A percentile compares a stretch with the other conserved stretches of the same genome.
Conservation (phyloP, 169 alveolate species). For the Eimeria maxima region DNA sequence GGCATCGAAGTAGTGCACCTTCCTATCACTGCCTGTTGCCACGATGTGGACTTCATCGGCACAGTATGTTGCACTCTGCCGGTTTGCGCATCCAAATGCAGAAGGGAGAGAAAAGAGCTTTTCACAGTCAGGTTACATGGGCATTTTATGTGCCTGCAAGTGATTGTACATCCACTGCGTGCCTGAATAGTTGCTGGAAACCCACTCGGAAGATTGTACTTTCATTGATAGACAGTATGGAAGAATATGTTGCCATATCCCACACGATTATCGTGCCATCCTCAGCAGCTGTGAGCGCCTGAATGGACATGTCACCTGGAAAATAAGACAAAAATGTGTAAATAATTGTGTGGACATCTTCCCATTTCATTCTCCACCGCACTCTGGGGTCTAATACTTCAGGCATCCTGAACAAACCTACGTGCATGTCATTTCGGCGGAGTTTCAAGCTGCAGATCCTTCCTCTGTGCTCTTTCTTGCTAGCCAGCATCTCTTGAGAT, state of each 20-base stretch:
- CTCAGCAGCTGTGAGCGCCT: constrained; percentile 95
- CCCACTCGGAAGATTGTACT: constrained; percentile 78
- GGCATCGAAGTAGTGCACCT: constrained; percentile 93
- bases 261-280: constrained; percentile 97
- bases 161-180: background rate
- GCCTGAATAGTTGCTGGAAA: background rate
- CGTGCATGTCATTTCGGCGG: constrained; percentile 87
- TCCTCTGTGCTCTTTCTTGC: constrained; percentile 94
- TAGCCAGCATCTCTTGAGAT: constrained; percentile 84
- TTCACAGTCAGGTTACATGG: background rate
- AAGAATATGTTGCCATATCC: constrained; percentile 91
- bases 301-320: constrained; percentile 64
- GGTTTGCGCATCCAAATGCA: background rate
- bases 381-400: background rate
- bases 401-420: background rate
- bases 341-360: background rate
- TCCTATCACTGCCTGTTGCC: constrained; percentile 95
- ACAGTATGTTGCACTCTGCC: constrained; percentile 87
- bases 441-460: constrained; percentile 91
- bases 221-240: constrained; percentile 60
- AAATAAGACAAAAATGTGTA: too few species aligned
- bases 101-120: background rate
- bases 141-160: background rate
- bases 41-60: constrained; percentile 96
- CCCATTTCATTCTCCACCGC: background rate